phyloP scores from a whole-genome alignment of 2,329 filamentous ascomycete species.

The Waltergamsia citrina region DNA sequence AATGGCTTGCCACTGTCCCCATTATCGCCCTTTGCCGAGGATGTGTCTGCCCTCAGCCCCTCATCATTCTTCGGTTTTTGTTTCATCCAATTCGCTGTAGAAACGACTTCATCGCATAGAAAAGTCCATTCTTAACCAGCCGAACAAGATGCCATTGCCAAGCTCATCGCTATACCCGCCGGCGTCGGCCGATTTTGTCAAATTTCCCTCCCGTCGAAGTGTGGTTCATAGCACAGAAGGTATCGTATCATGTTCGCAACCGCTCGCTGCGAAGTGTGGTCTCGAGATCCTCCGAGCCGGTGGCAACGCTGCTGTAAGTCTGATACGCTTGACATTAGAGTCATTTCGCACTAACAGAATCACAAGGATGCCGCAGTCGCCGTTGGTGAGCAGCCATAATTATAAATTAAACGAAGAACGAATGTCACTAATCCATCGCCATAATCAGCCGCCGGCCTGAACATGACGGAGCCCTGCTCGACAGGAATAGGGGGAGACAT shows the following conservation, averaged over 20 bases:
- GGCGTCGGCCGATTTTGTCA: conserved; percentile 40
- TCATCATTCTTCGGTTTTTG: no score
- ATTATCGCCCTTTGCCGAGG: no score
- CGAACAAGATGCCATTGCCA: conserved; percentile 33
- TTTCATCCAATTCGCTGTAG: no score
- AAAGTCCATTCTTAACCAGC: no score
- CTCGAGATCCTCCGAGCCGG: conserved; percentile 76
- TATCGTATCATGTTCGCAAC: conserved; percentile 84
- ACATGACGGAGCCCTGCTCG: conserved; percentile 85
- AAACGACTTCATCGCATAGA: no score
- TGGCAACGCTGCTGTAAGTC: conserved; percentile 82
- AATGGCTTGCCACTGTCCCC: no score
- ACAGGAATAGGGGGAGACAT: conserved; percentile 96
- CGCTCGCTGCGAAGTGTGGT: conserved; percentile 80
- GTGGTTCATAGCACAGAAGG: conserved; percentile 90
- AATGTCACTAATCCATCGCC: conserved; percentile 2
- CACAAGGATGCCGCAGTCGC: conserved; percentile 87
- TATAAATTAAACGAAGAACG: neutral
- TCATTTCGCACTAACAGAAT: conserved; percentile 7
- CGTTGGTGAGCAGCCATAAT: conserved; percentile 45
- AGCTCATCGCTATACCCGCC: conserved; percentile 36
- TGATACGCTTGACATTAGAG: neutral
- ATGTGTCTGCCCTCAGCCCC: no score
- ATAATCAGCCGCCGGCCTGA: conserved; percentile 68
- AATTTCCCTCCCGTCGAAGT: conserved; percentile 73